A percentile compares a stretch with the other conserved stretches of the same genome.
Evolutionary conservation across 805 yeast genomes (phyloP).

Genomic region (Yarrowia osloensis): DNA sequence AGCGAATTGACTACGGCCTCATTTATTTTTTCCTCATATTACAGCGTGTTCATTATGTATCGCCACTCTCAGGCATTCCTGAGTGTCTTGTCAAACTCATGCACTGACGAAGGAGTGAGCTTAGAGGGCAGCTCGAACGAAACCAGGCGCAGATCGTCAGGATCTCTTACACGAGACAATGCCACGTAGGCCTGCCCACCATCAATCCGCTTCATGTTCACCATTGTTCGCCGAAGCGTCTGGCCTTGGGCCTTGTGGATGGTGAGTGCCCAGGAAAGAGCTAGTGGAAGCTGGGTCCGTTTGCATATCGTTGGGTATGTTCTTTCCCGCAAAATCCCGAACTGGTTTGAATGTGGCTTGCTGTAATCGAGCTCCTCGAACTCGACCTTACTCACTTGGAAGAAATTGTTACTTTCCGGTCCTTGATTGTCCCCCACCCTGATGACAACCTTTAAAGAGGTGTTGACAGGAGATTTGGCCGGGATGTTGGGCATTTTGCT

Average conservation of each 20-base stretch:
- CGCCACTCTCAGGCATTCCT: background rate
- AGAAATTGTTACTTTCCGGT: background rate
- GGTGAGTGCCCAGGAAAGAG: constrained; percentile 91
- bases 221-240: constrained; percentile 71
- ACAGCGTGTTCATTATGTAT: too few relatives aligned
- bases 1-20: too few relatives aligned
- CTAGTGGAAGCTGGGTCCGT: constrained; percentile 68
- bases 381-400: background rate
- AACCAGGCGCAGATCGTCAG: background rate
- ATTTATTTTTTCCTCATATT: too few relatives aligned
- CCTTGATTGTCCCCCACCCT: background rate
- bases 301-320: background rate
- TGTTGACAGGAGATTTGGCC: background rate
- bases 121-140: background rate
- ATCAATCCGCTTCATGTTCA: constrained; percentile 73
- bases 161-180: constrained; percentile 67
- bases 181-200: constrained; percentile 97
- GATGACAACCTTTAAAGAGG: background rate
- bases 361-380: background rate
- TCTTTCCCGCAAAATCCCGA: background rate
- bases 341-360: too few relatives aligned
- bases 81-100: background rate
- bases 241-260: constrained; percentile 97
- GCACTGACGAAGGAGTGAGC: background rate
- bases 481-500: background rate